Evolutionary conservation across 148 eudicot species (phyloP), one percentile per base, ranked within the genome.

Genomic region (Rhododendron henanense): DNA sequence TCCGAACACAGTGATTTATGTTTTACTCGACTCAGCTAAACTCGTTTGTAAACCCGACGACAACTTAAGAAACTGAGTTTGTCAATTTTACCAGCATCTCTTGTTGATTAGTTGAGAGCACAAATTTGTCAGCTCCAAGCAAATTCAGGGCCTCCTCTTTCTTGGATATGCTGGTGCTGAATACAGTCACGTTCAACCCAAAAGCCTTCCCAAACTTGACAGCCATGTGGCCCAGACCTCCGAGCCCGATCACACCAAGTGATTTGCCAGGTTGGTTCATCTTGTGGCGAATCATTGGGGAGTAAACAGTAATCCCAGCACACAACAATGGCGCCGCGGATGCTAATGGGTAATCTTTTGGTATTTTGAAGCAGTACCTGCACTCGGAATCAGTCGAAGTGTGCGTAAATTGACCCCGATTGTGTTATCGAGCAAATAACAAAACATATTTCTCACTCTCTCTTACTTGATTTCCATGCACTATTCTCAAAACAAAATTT

Each of bases 191-290:
- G 39, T 90, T 90, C 80, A 95, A 69, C 28, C 98, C 96, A 85
- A 94, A 95, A 67, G 98, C 97, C 90, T 95, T 95, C 15, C 98
- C 98, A 87, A 95, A 93, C 79, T 92, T 88, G 16, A 95, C 97
- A 0, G 95, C 98, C 93, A 94, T 86, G 91, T 93, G 98, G 39
- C 97, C 97, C 14, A 94, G 93, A 6, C 97, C 96, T 78, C 97
- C 97, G 0, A 94, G 94, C 37, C 98, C 97, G 67, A 95, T 84
- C 85, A 95, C 97, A 74, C 97, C 98, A 0, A 95, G 89, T 28
- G 95, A 93, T 76, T 95, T 94, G 35, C 97, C 98, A 2, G 97
- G 93, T 83, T 92, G 94, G 78, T 94, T 93, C 95, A 95, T 94
- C 21, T 91, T 90, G 83, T 92, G 94, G 59, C 92, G 91, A 84